phyloP scores from a whole-genome alignment of 148 eudicot genomes.

The Rhododendron vialii region DNA sequence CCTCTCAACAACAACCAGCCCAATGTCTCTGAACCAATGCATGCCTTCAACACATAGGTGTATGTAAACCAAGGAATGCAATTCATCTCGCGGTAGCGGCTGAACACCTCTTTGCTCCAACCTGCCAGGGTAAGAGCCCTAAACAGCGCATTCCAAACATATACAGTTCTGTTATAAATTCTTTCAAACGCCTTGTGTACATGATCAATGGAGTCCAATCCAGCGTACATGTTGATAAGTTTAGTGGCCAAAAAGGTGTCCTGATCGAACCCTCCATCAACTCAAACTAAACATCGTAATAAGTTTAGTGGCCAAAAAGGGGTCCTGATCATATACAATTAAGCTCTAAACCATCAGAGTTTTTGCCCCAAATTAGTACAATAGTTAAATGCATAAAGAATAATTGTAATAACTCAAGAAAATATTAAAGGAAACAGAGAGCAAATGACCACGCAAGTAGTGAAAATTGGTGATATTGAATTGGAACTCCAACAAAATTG shows the following conservation, averaged over 20 bases:
- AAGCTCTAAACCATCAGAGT: not conserved
- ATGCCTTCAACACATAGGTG: conserved; percentile 82
- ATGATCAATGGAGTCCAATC: conserved; percentile 49
- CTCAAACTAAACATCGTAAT: too few relatives aligned
- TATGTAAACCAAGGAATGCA: conserved; percentile 58
- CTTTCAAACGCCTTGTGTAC: conserved; percentile 82
- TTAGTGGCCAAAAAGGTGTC: conserved; percentile 85
- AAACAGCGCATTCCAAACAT: conserved; percentile 73
- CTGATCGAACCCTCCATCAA: conserved; percentile 51
- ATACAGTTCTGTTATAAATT: conserved; percentile 53
- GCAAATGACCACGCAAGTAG: not conserved
- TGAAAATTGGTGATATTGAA: not conserved
- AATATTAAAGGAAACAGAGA: not conserved
- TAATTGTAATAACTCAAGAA: not conserved
- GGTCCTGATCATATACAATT: not conserved
- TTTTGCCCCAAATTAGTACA: not conserved
- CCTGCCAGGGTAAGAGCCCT: conserved; percentile 66
- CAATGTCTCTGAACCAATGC: conserved; percentile 56
- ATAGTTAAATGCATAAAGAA: not conserved
- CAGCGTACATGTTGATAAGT: conserved; percentile 64
- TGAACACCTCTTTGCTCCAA: conserved; percentile 65
- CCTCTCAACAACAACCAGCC: conserved; percentile 36
- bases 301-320: too few relatives aligned
- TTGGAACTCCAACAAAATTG: not conserved
- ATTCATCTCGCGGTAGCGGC: conserved; percentile 62